Percentiles rank a stretch among this genome's conserved stretches.
phyloP scores from a whole-genome alignment of 2,329 filamentous ascomycete species.

The Leptoxyphium fumago region DNA sequence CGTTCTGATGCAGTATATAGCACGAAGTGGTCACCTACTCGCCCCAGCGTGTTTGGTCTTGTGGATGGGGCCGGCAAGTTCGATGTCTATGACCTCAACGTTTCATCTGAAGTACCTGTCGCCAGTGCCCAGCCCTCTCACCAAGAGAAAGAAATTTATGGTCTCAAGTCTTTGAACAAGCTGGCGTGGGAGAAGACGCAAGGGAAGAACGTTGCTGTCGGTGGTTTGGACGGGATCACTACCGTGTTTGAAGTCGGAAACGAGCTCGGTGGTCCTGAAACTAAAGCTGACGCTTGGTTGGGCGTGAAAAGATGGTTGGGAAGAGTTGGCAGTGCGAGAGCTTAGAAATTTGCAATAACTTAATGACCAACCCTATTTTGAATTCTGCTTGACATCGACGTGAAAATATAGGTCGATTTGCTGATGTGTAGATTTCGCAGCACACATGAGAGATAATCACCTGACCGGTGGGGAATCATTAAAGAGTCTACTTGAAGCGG shows the following conservation, averaged over 20 bases:
- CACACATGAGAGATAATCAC: too few species aligned
- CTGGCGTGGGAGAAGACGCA: slow-evolving; percentile 86
- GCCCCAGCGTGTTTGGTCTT: slow-evolving; percentile 84
- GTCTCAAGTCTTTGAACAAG: slow-evolving; percentile 73
- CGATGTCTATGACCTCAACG: slow-evolving; percentile 88
- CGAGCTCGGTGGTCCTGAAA: slow-evolving; percentile 70
- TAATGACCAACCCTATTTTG: too few species aligned
- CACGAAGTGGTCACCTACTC: slow-evolving; percentile 84
- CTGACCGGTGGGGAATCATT: too few species aligned
- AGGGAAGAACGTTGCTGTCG: slow-evolving; percentile 73
- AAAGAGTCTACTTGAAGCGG: too few species aligned
- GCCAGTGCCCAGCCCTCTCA: slow-evolving; percentile 45
- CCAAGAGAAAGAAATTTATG: slow-evolving; percentile 21
- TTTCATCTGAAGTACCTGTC: slow-evolving; percentile 84
- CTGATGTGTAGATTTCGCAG: too few species aligned
- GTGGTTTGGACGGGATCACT: slow-evolving; percentile 78
- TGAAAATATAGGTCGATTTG: too few species aligned
- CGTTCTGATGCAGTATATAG: slow-evolving; percentile 96
- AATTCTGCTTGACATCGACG: too few species aligned
- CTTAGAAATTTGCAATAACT: neutral
- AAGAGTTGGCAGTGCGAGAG: slow-evolving; percentile 15
- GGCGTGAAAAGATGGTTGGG: slow-evolving; percentile 81
- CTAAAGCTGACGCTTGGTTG: slow-evolving; percentile 76
- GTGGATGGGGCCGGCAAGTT: slow-evolving; percentile 87
- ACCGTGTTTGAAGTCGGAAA: slow-evolving; percentile 85